Percentiles rank a stretch among this genome's conserved stretches.
Evolutionary conservation across 805 yeast genomes (phyloP).

Genomic region (Candida germanica): DNA sequence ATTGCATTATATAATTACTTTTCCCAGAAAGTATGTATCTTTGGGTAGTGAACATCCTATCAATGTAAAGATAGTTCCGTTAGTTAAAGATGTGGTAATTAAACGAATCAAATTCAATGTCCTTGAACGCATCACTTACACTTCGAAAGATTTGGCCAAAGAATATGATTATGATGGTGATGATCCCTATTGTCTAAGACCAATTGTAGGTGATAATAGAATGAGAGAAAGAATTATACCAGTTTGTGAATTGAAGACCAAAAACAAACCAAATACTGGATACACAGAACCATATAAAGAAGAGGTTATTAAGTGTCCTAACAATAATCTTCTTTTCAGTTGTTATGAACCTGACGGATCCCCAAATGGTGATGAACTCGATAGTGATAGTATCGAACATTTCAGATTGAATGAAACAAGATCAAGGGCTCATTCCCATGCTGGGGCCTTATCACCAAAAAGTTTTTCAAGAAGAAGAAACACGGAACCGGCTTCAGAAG

Average conservation of each 20-base stretch:
- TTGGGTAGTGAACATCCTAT: constrained; percentile 59
- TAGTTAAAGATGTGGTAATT: constrained; percentile 57
- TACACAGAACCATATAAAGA: constrained; percentile 49
- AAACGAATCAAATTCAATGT: constrained; percentile 66
- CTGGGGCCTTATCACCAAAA: constrained; percentile 2
- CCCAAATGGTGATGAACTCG: constrained; percentile 9
- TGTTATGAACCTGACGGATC: constrained; percentile 41
- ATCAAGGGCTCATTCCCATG: neutral
- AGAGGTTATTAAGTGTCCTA: constrained; percentile 55
- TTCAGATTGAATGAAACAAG: constrained; percentile 3
- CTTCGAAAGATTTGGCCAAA: constrained; percentile 48
- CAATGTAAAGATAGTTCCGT: constrained; percentile 64
- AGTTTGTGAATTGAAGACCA: constrained; percentile 63
- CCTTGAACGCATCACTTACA: constrained; percentile 63
- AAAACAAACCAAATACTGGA: constrained; percentile 25
- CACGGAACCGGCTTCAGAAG: neutral
- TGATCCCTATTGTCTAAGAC: constrained; percentile 23
- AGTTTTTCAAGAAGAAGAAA: neutral
- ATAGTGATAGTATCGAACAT: neutral
- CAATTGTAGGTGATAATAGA: constrained; percentile 15
- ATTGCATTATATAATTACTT: constrained; percentile 64
- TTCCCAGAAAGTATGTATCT: constrained; percentile 67
- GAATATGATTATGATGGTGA: constrained; percentile 40
- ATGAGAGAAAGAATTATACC: constrained; percentile 53
- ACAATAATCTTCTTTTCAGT: constrained; percentile 60